Base-by-base conservation (phyloP, 2,329 filamentous ascomycete genomes). In the Paraconiothyrium sp. region DNA sequence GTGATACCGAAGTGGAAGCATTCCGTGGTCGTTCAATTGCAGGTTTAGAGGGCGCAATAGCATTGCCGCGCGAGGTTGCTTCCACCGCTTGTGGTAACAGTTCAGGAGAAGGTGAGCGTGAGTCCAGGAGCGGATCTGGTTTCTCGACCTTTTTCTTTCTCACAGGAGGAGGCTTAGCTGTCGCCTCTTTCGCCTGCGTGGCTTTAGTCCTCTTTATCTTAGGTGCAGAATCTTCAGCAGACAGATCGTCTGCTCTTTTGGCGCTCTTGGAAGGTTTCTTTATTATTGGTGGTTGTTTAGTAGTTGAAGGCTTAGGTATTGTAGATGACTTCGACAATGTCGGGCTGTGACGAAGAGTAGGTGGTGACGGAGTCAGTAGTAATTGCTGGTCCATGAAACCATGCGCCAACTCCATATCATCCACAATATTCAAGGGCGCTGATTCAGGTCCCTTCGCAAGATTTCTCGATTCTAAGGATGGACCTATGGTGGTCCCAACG, bases 341-440 rank as follows among this genome's bases (percentile, higher is more conserved):
- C 9, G 58, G 20, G 48, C 52, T 48, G 22, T 37, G 32, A 20
- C 34, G 35, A 20, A 62, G 37, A 11, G 47, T 56, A 24, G 59
- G 52, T 9, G 70, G 61, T 8, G 59, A 65, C 9, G 69, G 64
- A 11, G 58, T 39, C 4, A 73, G 54, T 2, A 68, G 32, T 4
- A 78, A 57, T 43, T 68, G 68, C 49, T 74, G 68, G 58, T 78
- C 73, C 68, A 77, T 67, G 32, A 74, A 44, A 3, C 73, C 68
- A 62, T 73, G 68, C 4, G 73, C 54, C 5, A 70, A 20, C 48
- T 72, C 69, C 59, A 72, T 72, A 39, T 75, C 71, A 39, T 76
- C 68, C 22, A 66, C 64, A n/a, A 58, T 44, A 41, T 66, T 60
- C 4, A 61, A 47, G 1, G 60, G 64, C 16, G 63, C 59, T 32